Evolutionary conservation across 2,329 filamentous ascomycete genomes (phyloP), one percentile per base, ranked within the genome.

Genomic region (Akanthomyces dipterigenus): DNA sequence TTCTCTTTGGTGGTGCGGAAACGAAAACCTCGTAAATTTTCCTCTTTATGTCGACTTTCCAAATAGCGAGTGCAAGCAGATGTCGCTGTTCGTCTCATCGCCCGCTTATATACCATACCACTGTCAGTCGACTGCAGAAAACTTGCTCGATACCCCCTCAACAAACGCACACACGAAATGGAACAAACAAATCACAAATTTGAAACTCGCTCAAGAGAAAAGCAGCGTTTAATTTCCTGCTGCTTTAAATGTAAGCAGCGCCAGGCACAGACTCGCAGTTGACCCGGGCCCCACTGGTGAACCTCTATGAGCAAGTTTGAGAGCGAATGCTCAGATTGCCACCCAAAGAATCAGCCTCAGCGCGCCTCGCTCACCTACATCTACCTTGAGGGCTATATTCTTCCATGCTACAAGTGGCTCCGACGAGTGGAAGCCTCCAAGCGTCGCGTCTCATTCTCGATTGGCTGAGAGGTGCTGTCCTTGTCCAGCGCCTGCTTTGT

Each of bases 261-360:
- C 31, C 6, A 34, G 28, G 31, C 31, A 34, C 31, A 4, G 9
- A 38, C 14, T 16, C 36, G 36, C 40, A 43, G 40, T 42, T 18
- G 42, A 46, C 18, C 18, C 3, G 7, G 31, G 14, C 5, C 45
- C 51, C 60, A 55, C 61, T 36, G 20, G 42, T 43, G 62, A 61
- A 61, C 51, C 61, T n/a, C 45, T 26, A 60, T 71, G 71, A 73
- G 71, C 71, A 72, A 70, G 70, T 73, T 74, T 73, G 71, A 71
- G 71, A 61, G 70, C 62, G 45, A 70, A 70, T 71, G 67, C 69
- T 69, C 67, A 22, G 53, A 64, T 61, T 24, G 43, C 48, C n/a
- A 5, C 28, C 24, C n/a, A 34, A 20, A 7, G 31, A 43, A 34
- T 20, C 36, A 53, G 28, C 31, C 34, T 46, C 31, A n/a, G 46